Base-by-base conservation (phyloP, 2,329 filamentous ascomycete species). In the Basipetospora chlamydospora region DNA sequence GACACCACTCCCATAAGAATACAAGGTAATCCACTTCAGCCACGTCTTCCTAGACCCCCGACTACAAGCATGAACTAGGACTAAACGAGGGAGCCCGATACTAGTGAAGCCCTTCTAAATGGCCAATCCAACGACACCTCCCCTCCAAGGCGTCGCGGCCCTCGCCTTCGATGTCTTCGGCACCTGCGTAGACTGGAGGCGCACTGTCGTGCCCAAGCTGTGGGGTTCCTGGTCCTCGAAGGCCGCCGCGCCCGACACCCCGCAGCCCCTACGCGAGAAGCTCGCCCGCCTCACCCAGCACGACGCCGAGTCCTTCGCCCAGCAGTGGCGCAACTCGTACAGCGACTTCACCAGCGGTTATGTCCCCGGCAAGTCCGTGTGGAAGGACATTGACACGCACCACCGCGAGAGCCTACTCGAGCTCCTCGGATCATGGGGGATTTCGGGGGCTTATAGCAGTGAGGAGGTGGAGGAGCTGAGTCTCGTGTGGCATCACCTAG, bases 111-210 rank as follows among this genome's bases (percentile, higher is more conserved):
- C n/a, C n/a, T n/a, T n/a, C n/a, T n/a, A n/a, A n/a, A n/a, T n/a
- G n/a, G n/a, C n/a, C n/a, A n/a, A n/a, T n/a, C n/a, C n/a, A n/a
- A n/a, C n/a, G n/a, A n/a, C n/a, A n/a, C n/a, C n/a, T n/a, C n/a
- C n/a, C 2, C 13, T 34, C 2, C n/a, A 26, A 17, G 42, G 48
- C 20, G 47, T 71, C 43, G 73, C 73, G 44, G 79, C 70, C 6
- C 60, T 86, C 23, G 65, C 77, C 37, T 85, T 84, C 49, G 80
- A 86, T 57, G 70, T 85, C 47, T 86, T 87, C 54, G 81, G 81
- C 45, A 90, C 84, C 1, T 73, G 78, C 43, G 82, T 90, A 31
- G 69, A 88, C 60, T 88, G 82, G 81, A 77, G 81, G 39, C 63
- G 62, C 26, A 73, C 74, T 2, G 72, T 90, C 15, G 70, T 66